These are phyloP conservation scores for Aspergillus cejpii DNA, from an alignment of 2,329 filamentous ascomycete species.

Conservation along the genomic window DNA sequence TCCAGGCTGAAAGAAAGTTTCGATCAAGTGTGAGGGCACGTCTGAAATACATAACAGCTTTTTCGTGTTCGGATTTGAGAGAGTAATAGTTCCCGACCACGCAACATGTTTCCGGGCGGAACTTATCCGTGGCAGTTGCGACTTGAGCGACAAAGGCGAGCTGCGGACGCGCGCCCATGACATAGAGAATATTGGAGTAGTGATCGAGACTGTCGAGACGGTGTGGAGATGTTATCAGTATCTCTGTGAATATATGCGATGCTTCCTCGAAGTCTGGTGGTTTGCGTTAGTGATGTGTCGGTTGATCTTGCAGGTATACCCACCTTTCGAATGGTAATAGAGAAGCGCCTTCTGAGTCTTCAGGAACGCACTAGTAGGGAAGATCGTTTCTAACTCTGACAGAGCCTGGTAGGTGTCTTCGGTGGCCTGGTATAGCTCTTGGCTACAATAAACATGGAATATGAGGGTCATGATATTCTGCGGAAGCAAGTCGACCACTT, in stretches of 20 bases:
- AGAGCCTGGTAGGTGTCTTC: conserved; percentile 67
- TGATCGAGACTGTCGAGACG: conserved; percentile 87
- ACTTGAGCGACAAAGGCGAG: conserved; percentile 88
- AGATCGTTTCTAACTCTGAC: conserved; percentile 71
- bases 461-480: conserved; percentile 90
- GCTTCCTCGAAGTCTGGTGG: conserved; percentile 55
- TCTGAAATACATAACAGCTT: conserved; percentile 95
- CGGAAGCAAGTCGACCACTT: conserved; percentile 65
- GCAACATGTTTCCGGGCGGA: conserved; percentile 92
- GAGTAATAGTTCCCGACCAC: conserved; percentile 98
- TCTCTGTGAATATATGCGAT: conserved; percentile 58
- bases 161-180: conserved; percentile 80
- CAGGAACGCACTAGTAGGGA: conserved; percentile 81
- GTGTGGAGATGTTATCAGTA: conserved; percentile 59
- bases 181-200: conserved; percentile 96
- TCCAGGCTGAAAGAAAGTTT: conserved; percentile 91
- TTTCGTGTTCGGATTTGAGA: conserved; percentile 88
- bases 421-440: conserved; percentile 85
- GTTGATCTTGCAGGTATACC: not conserved
- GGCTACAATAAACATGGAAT: conserved; percentile 83
- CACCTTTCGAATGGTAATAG: conserved; percentile 75
- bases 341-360: conserved; percentile 83
- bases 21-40: conserved; percentile 85
- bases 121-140: conserved; percentile 86
- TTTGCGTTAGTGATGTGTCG: conserved; percentile 11